A percentile compares a stretch with the other conserved stretches of the same genome.
Evolutionary conservation across 495 filamentous ascomycete genomes (phyloP).

Genomic region (Umbilicaria muhlenbergii): DNA sequence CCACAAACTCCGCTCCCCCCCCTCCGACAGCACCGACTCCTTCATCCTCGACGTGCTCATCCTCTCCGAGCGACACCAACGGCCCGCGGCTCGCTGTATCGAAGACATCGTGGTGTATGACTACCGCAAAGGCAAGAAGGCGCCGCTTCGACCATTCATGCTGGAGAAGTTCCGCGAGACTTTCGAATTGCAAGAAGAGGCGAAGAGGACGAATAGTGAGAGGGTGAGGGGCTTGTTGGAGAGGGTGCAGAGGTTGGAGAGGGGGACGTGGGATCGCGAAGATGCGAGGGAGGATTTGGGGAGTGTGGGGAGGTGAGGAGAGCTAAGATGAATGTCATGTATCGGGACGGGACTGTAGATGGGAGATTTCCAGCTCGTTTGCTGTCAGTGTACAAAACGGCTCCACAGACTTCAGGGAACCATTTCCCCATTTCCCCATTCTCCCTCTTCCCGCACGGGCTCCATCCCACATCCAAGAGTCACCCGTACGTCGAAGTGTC

Average conservation of each 20-base stretch:
- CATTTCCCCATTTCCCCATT: too few species aligned
- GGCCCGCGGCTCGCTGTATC: conserved; percentile 59
- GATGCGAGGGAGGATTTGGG: conserved; percentile 62
- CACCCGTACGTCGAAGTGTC: too few species aligned
- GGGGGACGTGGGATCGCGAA: conserved; percentile 55
- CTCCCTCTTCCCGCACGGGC: too few species aligned
- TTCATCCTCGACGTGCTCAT: conserved; percentile 48
- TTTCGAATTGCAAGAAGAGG: conserved; percentile 51
- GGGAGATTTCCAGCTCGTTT: not conserved
- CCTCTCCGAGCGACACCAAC: conserved; percentile 63
- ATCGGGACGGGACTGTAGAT: not conserved
- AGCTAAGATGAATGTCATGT: too few species aligned
- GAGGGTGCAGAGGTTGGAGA: conserved; percentile 46
- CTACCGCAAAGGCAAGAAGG: conserved; percentile 42
- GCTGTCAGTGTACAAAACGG: too few species aligned
- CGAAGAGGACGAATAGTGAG: conserved; percentile 26
- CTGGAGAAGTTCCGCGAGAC: conserved; percentile 46
- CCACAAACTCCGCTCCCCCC: conserved; percentile 55
- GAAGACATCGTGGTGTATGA: conserved; percentile 84
- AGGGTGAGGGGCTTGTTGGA: conserved; percentile 39
- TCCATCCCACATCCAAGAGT: too few species aligned
- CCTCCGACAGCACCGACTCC: conserved; percentile 29
- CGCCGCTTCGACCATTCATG: conserved; percentile 49
- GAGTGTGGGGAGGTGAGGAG: conserved; percentile 18
- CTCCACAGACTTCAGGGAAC: too few species aligned